Evolutionary conservation across 1,139 yeast species (phyloP).

Genomic region (Blastobotrys malaysiensis): DNA sequence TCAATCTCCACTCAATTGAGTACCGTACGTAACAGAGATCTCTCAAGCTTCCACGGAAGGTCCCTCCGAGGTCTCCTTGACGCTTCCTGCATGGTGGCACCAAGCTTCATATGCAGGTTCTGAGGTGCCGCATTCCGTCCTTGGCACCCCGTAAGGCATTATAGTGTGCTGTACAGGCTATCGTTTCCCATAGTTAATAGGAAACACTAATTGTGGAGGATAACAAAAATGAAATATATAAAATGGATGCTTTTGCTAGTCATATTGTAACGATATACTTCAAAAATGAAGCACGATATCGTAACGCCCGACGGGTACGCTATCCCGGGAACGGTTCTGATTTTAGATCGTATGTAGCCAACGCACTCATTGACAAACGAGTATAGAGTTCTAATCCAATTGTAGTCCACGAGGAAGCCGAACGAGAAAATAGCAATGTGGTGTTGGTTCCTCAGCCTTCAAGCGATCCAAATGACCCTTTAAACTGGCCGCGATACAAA

Average conservation of each 20-base stretch:
- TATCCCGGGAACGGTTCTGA: not conserved
- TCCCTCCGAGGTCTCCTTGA: not conserved
- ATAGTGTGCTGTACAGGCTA: too few relatives aligned
- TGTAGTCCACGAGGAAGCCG: not conserved
- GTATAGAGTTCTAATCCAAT: not conserved
- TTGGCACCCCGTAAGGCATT: not conserved
- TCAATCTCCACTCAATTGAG: not conserved
- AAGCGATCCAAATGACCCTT: slow-evolving; percentile 46
- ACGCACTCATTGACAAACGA: not conserved
- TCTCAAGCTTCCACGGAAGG: too few relatives aligned
- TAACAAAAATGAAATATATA: too few relatives aligned
- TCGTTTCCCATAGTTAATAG: too few relatives aligned
- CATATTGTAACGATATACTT: too few relatives aligned
- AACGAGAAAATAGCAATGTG: not conserved
- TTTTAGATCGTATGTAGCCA: not conserved
- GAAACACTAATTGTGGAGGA: too few relatives aligned
- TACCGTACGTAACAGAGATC: too few relatives aligned
- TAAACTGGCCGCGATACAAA: slow-evolving; percentile 40
- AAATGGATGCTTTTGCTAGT: too few relatives aligned
- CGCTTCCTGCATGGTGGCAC: not conserved
- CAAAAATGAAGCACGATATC: not conserved
- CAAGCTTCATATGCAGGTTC: not conserved
- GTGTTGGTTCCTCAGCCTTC: slow-evolving; percentile 38
- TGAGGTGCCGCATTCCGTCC: not conserved
- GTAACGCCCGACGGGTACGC: not conserved